These are phyloP conservation scores for Meyerozyma carpophila DNA, from an alignment of 1,139 yeast genomes.

Conservation along the genomic window DNA sequence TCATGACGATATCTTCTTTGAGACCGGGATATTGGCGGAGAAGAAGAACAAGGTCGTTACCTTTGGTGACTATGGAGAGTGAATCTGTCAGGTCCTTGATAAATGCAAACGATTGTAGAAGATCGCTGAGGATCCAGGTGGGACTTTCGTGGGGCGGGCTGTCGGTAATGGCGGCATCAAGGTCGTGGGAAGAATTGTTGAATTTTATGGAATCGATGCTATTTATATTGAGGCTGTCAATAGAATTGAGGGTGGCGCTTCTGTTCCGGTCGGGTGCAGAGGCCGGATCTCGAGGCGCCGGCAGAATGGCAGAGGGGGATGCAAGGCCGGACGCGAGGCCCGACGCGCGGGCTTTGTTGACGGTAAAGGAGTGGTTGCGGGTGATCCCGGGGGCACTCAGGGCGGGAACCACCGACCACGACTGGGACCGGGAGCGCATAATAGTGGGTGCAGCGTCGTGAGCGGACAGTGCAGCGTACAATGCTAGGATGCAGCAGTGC, in stretches of 20 bases:
- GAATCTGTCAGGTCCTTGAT: conserved; percentile 30
- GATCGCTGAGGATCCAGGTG: conserved; percentile 33
- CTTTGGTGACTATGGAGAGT: conserved; percentile 46
- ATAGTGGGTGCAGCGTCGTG: too few species aligned
- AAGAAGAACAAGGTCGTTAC: conserved; percentile 58
- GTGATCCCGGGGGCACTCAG: neutral
- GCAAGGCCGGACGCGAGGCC: neutral
- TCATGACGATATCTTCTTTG: conserved; percentile 59
- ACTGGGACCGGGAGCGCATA: neutral
- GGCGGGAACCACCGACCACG: neutral
- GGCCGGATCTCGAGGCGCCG: neutral
- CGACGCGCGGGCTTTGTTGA: neutral
- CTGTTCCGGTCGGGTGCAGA: conserved; percentile 7
- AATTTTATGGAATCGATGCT: conserved; percentile 12
- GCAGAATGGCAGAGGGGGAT: neutral
- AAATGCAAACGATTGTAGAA: conserved; percentile 22
- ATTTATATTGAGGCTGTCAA: conserved; percentile 16
- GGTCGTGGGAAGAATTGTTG: conserved; percentile 2
- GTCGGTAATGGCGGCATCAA: neutral
- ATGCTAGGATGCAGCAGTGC: too few species aligned
- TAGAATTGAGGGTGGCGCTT: conserved; percentile 17
- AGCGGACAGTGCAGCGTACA: too few species aligned
- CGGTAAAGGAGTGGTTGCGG: neutral
- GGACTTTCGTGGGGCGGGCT: conserved; percentile 19
- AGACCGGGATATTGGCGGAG: conserved; percentile 58